These are phyloP conservation scores for Cyberlindnera galapagoensis DNA, from an alignment of 805 yeast genomes.

Conservation along the genomic window DNA sequence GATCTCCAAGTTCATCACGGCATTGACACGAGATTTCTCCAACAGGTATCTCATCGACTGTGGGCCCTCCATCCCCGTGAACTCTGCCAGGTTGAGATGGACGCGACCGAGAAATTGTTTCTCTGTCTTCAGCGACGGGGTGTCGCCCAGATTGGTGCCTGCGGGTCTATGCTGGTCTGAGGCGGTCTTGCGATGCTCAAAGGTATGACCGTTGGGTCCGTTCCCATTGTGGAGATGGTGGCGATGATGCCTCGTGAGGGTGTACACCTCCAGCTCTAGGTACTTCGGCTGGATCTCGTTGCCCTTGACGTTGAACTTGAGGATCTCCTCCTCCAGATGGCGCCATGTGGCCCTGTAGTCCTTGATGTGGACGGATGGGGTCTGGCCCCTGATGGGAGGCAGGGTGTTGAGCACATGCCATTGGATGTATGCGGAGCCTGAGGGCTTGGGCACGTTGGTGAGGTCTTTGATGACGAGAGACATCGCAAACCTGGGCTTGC, in stretches of 20 bases:
- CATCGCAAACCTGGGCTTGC: too few relatives aligned
- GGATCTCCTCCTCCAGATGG: constrained; percentile 27
- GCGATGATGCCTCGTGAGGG: constrained; percentile 25
- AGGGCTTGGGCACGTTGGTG: constrained; percentile 76
- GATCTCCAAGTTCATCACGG: constrained; percentile 62
- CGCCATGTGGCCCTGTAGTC: constrained; percentile 50
- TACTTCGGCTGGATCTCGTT: constrained; percentile 29
- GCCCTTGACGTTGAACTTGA: constrained; percentile 35
- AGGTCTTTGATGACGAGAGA: constrained; percentile 57
- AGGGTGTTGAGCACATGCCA: constrained; percentile 52
- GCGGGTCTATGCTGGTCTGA: constrained; percentile 6
- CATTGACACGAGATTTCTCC: constrained; percentile 75
- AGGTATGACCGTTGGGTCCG: constrained; percentile 1
- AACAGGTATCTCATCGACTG: constrained; percentile 57
- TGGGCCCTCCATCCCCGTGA: constrained; percentile 42
- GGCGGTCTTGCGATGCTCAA: constrained; percentile 3
- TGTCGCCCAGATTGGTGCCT: too few relatives aligned
- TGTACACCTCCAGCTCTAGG: constrained; percentile 37
- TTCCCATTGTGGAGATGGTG: constrained; percentile 9
- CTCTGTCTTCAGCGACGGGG: too few relatives aligned
- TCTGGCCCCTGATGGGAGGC: constrained; percentile 36
- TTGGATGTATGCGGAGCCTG: constrained; percentile 61
- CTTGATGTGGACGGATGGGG: constrained; percentile 37
- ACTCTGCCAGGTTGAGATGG: constrained; percentile 66
- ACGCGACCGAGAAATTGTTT: constrained; percentile 58